Conservation (phyloP, 768 basidiomycete genomes). For the Tylopilus balloui region DNA sequence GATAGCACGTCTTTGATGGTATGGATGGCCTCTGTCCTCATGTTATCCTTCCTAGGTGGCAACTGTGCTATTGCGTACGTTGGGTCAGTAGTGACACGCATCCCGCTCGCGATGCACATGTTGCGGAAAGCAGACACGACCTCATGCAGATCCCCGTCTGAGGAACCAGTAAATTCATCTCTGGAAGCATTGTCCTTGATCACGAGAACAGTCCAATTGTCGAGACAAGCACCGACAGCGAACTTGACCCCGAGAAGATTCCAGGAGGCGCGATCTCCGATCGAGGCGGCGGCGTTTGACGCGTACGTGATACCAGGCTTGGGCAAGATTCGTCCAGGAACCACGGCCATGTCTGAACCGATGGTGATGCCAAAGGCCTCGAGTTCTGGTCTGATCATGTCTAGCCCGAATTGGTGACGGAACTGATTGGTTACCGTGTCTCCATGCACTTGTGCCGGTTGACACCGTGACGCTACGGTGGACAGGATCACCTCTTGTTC, state of each 20-base stretch:
- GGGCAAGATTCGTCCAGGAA: neutral
- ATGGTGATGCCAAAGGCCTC: neutral
- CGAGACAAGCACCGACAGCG: neutral
- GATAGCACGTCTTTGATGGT: neutral
- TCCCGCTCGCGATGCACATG: neutral
- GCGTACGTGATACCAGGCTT: neutral
- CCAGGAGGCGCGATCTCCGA: neutral
- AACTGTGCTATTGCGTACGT: neutral
- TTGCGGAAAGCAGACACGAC: neutral
- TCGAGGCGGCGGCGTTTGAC: neutral
- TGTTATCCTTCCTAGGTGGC: neutral
- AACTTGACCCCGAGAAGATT: slow-evolving; percentile 1
- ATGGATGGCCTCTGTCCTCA: neutral
- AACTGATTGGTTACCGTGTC: neutral
- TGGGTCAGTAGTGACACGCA: neutral
- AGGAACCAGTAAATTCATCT: neutral
- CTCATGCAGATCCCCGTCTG: neutral
- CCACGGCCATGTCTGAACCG: neutral
- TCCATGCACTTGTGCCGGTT: neutral
- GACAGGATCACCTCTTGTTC: neutral
- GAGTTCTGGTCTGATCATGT: neutral
- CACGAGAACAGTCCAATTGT: neutral
- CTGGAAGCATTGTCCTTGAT: neutral
- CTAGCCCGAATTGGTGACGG: neutral
- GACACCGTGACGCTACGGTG: neutral